These are phyloP conservation scores for Caryocar brasiliense DNA, from an alignment of 441 rosid species.

Conservation along the genomic window DNA sequence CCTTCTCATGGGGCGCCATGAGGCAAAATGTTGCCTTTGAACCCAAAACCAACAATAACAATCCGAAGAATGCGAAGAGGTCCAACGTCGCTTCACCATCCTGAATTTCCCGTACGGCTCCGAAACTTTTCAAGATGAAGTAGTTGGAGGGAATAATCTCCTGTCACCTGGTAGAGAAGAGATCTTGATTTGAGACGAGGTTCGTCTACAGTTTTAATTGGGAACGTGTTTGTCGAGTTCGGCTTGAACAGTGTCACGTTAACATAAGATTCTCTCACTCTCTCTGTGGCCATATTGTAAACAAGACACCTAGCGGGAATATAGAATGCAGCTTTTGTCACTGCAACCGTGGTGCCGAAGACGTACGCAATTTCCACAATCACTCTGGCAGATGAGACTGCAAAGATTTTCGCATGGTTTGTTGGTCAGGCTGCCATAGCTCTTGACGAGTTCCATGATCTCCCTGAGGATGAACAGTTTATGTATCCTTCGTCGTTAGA, in stretches of 20 bases:
- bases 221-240: conserved; percentile 50
- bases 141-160: no score
- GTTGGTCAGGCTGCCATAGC: conserved; percentile 78
- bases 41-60: no score
- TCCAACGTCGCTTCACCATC: no score
- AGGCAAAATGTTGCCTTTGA: no score
- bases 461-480: conserved; percentile 78
- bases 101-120: no score
- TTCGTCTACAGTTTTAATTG: no score
- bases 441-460: conserved; percentile 66
- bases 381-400: conserved; percentile 44
- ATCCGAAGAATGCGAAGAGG: no score
- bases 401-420: conserved; percentile 62
- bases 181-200: no score
- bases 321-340: conserved; percentile 48
- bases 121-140: no score
- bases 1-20: no score
- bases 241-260: conserved; percentile 64
- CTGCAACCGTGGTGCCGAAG: conserved; percentile 22
- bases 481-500: conserved; percentile 72
- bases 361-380: conserved; percentile 38
- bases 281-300: conserved; percentile 58
- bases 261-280: conserved; percentile 49
- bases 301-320: conserved; percentile 27
- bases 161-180: no score